Conservation (phyloP, 441 rosid species). For the Erodium chrysanthum region DNA sequence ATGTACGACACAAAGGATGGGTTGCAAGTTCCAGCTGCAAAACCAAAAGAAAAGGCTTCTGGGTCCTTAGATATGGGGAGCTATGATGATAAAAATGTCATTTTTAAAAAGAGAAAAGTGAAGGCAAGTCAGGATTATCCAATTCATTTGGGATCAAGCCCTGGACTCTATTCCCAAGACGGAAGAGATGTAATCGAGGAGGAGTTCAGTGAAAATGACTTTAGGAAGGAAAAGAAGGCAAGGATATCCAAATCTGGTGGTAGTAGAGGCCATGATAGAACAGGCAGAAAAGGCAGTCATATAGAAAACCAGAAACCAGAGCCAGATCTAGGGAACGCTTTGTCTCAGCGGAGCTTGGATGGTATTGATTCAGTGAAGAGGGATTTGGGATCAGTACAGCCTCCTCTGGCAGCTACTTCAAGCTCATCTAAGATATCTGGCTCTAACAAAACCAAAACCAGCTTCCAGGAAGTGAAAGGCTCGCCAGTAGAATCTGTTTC, state of each 20-base stretch:
- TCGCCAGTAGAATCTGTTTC: conserved; percentile 77
- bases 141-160: conserved; percentile 17
- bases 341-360: conserved; percentile 33
- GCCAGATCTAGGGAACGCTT: conserved; percentile 23
- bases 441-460: conserved; percentile 36
- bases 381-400: conserved; percentile 41
- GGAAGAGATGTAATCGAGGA: conserved; percentile 28
- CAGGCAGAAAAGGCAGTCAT: conserved; percentile 22
- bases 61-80: conserved; percentile 34
- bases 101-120: conserved; percentile 38
- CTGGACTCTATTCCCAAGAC: conserved; percentile 31
- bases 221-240: conserved; percentile 29
- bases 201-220: conserved; percentile 24
- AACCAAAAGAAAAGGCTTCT: conserved; percentile 37
- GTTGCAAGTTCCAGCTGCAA: conserved; percentile 34
- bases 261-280: conserved; percentile 21
- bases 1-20: conserved; percentile 30
- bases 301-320: conserved; percentile 20
- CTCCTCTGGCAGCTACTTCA: conserved; percentile 41
- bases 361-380: conserved; percentile 43
- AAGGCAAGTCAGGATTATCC: conserved; percentile 29
- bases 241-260: conserved; percentile 23
- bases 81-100: conserved; percentile 26
- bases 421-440: conserved; percentile 59
- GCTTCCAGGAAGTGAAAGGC: conserved; percentile 37